Percentiles rank a stretch among this genome's conserved stretches.
Conservation (phyloP, 176 grass and related monocot genomes). For the Hordeum marinum region DNA sequence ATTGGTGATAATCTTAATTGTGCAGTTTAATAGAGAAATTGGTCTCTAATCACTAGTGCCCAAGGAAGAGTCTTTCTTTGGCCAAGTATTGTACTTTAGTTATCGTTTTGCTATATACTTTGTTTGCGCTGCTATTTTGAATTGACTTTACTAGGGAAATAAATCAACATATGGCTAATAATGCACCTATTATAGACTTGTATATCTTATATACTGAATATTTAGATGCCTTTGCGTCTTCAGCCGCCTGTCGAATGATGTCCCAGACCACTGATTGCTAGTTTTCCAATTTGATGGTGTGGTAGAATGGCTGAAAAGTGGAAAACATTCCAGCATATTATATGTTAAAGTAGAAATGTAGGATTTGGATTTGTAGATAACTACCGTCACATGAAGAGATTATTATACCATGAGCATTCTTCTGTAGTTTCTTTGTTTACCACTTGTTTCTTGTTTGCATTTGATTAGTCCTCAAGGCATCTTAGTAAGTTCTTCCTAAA, state of each 20-base stretch:
- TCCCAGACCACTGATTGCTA: not conserved
- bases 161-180: too few species aligned
- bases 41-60: too few species aligned
- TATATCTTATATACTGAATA: too few species aligned
- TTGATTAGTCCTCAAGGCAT: not conserved
- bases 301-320: not conserved
- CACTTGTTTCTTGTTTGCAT: not conserved
- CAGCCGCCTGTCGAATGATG: not conserved
- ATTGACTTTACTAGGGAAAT: too few species aligned
- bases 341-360: not conserved
- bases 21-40: too few species aligned
- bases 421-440: not conserved
- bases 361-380: not conserved
- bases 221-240: not conserved
- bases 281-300: not conserved
- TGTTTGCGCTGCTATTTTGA: too few species aligned
- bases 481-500: not conserved
- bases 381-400: not conserved
- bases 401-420: not conserved
- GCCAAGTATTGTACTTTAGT: not conserved
- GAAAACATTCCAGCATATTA: not conserved
- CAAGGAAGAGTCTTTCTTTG: too few species aligned
- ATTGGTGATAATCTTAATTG: too few species aligned
- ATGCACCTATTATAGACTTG: too few species aligned
- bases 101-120: too few species aligned